These are phyloP conservation scores for Dissophora ornata DNA, from an alignment of 192 early-diverging fungal genomes.

Conservation along the genomic window DNA sequence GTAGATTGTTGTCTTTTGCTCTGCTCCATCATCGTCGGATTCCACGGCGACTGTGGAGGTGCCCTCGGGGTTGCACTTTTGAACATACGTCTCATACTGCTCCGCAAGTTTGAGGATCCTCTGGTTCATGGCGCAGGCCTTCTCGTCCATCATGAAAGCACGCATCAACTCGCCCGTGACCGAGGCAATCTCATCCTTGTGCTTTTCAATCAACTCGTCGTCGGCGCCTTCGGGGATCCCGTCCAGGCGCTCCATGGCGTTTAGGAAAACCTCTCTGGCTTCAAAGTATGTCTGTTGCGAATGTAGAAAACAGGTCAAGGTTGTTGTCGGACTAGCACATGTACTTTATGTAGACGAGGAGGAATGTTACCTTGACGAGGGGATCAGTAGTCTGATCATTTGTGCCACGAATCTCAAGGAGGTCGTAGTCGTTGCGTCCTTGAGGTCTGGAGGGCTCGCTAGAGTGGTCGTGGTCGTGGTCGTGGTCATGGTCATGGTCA, in stretches of 20 bases:
- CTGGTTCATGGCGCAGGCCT: slow-evolving; percentile 69
- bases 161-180: slow-evolving; percentile 63
- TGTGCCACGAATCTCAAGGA: slow-evolving; percentile 59
- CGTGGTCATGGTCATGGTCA: slow-evolving; percentile 38
- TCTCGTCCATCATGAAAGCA: slow-evolving; percentile 69
- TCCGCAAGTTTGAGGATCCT: slow-evolving; percentile 69
- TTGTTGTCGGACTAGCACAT: too few species aligned
- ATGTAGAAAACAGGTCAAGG: neutral
- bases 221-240: slow-evolving; percentile 62
- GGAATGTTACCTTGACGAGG: slow-evolving; percentile 58
- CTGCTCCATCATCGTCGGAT: slow-evolving; percentile 43
- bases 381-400: slow-evolving; percentile 59
- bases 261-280: slow-evolving; percentile 62
- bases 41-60: slow-evolving; percentile 46
- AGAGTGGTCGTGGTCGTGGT: slow-evolving; percentile 26
- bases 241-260: slow-evolving; percentile 64
- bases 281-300: slow-evolving; percentile 58
- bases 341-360: too few species aligned
- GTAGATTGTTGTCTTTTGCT: slow-evolving; percentile 48
- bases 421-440: slow-evolving; percentile 58
- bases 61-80: slow-evolving; percentile 48
- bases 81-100: slow-evolving; percentile 65
- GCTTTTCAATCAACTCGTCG: slow-evolving; percentile 57
- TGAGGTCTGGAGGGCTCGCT: slow-evolving; percentile 20
- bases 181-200: slow-evolving; percentile 63